phyloP scores from a whole-genome alignment of 208 protist genomes.

The Novymonas esmeraldas region DNA sequence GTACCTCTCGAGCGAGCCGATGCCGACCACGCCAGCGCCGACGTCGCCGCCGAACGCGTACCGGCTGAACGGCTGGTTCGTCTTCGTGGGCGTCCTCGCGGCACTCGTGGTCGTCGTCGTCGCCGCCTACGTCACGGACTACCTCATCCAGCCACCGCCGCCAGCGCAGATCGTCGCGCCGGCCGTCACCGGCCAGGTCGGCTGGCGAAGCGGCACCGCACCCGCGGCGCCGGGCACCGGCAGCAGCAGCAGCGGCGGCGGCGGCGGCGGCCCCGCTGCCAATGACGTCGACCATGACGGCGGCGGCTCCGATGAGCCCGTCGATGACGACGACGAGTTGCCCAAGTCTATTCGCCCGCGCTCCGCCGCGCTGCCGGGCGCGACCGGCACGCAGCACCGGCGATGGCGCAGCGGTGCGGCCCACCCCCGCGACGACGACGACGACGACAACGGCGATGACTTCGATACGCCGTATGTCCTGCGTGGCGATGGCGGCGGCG shows the following conservation, averaged over 20 bases:
- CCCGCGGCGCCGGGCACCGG: neutral
- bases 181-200: conserved; percentile 5
- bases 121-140: conserved; percentile 51
- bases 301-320: neutral
- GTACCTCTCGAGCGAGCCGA: conserved; percentile 11
- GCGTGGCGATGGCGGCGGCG: neutral
- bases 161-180: conserved; percentile 44
- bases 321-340: neutral
- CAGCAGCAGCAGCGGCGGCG: neutral
- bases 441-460: neutral
- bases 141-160: conserved; percentile 61
- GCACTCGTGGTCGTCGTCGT: conserved; percentile 40
- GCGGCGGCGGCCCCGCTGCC: neutral
- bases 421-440: conserved; percentile 9
- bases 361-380: no score
- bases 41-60: neutral
- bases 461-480: conserved; percentile 4
- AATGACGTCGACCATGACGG: no score
- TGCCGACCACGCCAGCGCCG: neutral
- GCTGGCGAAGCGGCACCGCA: conserved; percentile 13
- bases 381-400: neutral
- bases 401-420: neutral
- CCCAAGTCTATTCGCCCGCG: neutral
- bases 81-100: conserved; percentile 47
- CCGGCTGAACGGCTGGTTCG: conserved; percentile 26